phyloP scores from a whole-genome alignment of 345 rosid genomes.

The Bretschneidera sinensis region DNA sequence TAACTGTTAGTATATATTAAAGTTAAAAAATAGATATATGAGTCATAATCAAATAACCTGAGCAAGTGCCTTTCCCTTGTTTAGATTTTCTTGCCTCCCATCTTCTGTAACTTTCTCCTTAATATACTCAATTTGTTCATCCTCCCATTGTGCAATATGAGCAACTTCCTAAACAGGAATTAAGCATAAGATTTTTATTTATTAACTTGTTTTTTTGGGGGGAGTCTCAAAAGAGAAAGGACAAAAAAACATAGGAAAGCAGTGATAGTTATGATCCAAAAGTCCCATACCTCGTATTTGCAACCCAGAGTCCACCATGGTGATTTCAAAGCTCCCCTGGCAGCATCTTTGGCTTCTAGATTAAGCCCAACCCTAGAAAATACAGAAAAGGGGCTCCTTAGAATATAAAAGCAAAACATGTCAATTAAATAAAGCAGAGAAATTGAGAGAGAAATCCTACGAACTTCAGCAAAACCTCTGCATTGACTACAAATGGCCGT shows the following conservation, averaged over 20 bases:
- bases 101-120: constrained; percentile 65
- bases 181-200: background rate
- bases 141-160: constrained; percentile 68
- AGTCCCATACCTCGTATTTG: constrained; percentile 45
- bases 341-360: constrained; percentile 81
- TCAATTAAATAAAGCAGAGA: constrained; percentile 5
- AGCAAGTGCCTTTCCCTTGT: constrained; percentile 63
- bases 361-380: constrained; percentile 59
- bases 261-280: background rate
- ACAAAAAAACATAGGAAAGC: background rate
- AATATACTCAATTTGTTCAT: constrained; percentile 66
- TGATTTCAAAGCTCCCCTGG: constrained; percentile 82
- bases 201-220: background rate
- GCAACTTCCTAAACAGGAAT: constrained; percentile 49
- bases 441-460: constrained; percentile 25
- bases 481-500: constrained; percentile 73
- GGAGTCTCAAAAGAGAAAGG: background rate
- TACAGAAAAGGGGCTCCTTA: background rate
- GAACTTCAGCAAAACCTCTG: constrained; percentile 66
- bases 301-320: constrained; percentile 99
- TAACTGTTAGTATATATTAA: no score
- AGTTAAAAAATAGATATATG: background rate
- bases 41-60: constrained; percentile 40
- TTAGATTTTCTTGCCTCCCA: constrained; percentile 60
- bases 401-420: background rate